Percentiles rank a stretch among this genome's conserved stretches.
Conservation (phyloP, 345 rosid species). For the Gossypium bickii region DNA sequence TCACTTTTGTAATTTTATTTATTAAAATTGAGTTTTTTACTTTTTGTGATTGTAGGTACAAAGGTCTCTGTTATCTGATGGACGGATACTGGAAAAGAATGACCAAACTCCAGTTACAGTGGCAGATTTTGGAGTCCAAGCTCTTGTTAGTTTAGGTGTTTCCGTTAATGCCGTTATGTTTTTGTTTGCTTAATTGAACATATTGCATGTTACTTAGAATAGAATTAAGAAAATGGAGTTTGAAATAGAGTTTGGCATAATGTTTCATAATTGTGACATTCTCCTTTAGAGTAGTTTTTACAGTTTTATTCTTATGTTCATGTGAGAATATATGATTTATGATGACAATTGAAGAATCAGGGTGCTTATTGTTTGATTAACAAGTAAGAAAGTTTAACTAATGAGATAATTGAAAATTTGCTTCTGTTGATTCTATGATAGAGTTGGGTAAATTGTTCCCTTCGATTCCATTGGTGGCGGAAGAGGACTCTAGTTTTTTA, state of each 20-base stretch:
- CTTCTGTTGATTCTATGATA: slow-evolving; percentile 23
- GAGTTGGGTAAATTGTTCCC: slow-evolving; percentile 76
- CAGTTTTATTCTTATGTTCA: neutral
- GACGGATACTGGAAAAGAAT: slow-evolving; percentile 62
- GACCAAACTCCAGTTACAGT: slow-evolving; percentile 80
- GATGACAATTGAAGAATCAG: neutral
- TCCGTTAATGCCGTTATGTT: neutral
- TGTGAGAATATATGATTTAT: neutral
- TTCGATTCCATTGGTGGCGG: slow-evolving; percentile 85
- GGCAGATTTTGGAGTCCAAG: slow-evolving; percentile 94
- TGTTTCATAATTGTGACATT: neutral
- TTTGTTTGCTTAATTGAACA: neutral
- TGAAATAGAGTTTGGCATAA: neutral
- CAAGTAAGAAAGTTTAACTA: neutral
- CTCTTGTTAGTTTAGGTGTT: slow-evolving; percentile 74
- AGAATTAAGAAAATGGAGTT: neutral
- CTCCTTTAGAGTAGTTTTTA: neutral
- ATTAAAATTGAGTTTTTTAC: neutral
- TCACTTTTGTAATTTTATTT: neutral
- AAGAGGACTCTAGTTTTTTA: slow-evolving; percentile 77
- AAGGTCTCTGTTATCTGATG: slow-evolving; percentile 35
- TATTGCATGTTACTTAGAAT: neutral
- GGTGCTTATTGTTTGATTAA: neutral
- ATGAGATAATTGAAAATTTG: neutral
- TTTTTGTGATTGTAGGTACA: slow-evolving; percentile 37